phyloP scores from a whole-genome alignment of 2,329 filamentous ascomycete species.

The Trichoderma afroharzianum region DNA sequence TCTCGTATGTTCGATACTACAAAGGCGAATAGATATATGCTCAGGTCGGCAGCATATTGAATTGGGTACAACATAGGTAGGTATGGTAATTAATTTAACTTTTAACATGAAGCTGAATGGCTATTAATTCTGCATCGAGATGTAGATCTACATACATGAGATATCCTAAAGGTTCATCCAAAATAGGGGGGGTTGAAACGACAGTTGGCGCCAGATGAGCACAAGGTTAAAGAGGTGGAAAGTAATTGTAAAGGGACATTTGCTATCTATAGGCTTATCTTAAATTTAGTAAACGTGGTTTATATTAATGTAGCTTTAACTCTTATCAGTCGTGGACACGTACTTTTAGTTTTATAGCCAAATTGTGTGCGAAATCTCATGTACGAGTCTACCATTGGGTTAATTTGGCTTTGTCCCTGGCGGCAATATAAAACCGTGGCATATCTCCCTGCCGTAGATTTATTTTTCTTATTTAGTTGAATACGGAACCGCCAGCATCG shows the following conservation, averaged over 20 bases:
- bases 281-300: neutral
- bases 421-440: neutral
- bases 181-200: neutral
- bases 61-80: neutral
- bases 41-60: too few species aligned
- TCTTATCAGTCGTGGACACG: too few species aligned
- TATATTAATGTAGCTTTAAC: neutral
- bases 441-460: neutral
- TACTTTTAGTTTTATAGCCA: too few species aligned
- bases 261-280: neutral
- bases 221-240: neutral
- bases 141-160: too few species aligned
- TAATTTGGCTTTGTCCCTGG: neutral
- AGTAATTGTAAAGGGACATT: neutral
- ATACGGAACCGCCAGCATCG: too few species aligned
- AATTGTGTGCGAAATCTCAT: too few species aligned
- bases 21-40: too few species aligned
- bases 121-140: too few species aligned
- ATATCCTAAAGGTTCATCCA: neutral
- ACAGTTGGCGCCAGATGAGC: neutral
- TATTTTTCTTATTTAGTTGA: neutral
- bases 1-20: neutral
- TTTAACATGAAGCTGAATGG: neutral
- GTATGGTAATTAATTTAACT: neutral
- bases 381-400: too few species aligned